Evolutionary conservation across 306 rosid genomes (phyloP), one percentile per base, ranked within the genome.

Genomic region (Hippophae tibetana): DNA sequence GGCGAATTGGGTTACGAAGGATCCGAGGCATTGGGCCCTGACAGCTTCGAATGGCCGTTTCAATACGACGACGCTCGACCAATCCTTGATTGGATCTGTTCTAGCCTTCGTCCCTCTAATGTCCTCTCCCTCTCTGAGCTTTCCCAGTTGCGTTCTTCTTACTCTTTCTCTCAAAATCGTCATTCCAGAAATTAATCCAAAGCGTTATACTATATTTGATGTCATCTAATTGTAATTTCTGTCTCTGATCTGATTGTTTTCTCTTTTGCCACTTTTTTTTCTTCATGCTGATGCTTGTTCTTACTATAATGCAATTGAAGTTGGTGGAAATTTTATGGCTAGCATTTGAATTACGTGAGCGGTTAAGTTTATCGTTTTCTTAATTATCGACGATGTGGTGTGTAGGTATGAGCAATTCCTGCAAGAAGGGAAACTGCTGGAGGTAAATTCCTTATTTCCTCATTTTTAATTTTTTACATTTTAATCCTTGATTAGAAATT

Each of bases 21-120:
- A 2, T 78, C 85, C 1, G 88, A 79, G 14, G 62, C 76, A 31
- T 76, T 87, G 42, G 98, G 87, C 61, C 89, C 96, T 1, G 96
- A 87, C 68, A 92, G 95, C 72, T 92, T 87, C 68, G 96, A 92
- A 50, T 92, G 98, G 98, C 96, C 96, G 1, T 87, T 92, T 49
- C 96, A 85, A 42, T 87, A 81, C 71, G 96, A 87, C 66, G 96
- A 87, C 41, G 86, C 95, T 11, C 92, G 92, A 45, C 94, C 92
- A 42, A 82, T 87, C 47, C 95, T 87, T 53, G 83, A 87, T 54
- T 92, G 96, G 98, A 78, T 92, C 82, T 87, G 89, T 78, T 83
- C 98, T 67, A 87, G 82, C 73, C 93, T 92, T 13, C 96, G 98
- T 12, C 78, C 85, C 27, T 85, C 96, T 71, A 92, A 92, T 47